Base-by-base conservation (phyloP, 768 basidiomycete species). In the Tylopilus felleus region DNA sequence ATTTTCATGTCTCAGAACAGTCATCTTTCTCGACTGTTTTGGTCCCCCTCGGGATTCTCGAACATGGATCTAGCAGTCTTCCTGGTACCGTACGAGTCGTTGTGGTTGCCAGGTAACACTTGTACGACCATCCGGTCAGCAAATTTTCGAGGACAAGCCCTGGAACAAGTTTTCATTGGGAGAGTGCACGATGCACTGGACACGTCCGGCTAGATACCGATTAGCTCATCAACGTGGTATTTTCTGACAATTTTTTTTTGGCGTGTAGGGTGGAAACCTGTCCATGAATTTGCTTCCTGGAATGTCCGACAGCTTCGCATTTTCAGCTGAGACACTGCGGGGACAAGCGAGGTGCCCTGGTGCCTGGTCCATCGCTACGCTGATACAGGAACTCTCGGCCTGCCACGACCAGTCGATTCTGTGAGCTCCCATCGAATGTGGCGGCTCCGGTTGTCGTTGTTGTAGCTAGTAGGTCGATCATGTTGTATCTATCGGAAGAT, bases 321-420 rank as follows among this genome's bases (percentile, higher is more conserved):
- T 22, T n/a, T 39, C 27, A 50, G 33, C 41, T 52, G 53, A 64
- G 48, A 60, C 52, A 63, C 36, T 21, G 17, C 4, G 31, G 40
- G n/a, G 36, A 38, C 53, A 56, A 27, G 33, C 35, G 33, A 28
- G 29, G 29, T 47, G 25, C 43, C 22, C 52, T 44, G 49, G 46
- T 46, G 39, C 57, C 50, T 51, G 36, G 10, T 13, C 19, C 19
- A 19, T 42, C 23, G 41, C 33, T 5, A 35, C 7, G 25, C 33
- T 35, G 33, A 35, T 14, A 35, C 33, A 35, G 33, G 33, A 35
- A 35, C 13, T 16, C 13, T 35, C 13, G 16, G 33, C 33, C 33
- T 35, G 33, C 33, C 33, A 13, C 25, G 43, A 39, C 21, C 14
- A 12, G 35, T 36, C 14, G 29, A 12, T 38, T 38, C 16, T 36